Evolutionary conservation across 306 rosid species (phyloP).

Genomic region (Prinsepia uniflora): DNA sequence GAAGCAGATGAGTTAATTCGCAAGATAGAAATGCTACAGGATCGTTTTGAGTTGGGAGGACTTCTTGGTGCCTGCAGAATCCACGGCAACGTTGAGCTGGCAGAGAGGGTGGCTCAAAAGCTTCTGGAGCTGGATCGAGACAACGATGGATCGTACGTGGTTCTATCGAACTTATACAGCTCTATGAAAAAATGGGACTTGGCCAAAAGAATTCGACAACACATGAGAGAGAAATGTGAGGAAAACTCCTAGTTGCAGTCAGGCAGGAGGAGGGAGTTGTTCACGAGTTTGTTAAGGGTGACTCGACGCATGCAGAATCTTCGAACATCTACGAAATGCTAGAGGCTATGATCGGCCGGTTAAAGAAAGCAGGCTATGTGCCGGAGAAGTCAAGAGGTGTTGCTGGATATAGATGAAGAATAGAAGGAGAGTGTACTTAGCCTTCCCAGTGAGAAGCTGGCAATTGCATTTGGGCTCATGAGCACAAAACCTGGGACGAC

Average conservation of each 20-base stretch:
- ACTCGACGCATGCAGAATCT: slow-evolving; percentile 16
- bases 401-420: slow-evolving; percentile 27
- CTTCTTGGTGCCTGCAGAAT: slow-evolving; percentile 29
- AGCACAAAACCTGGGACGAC: slow-evolving; percentile 28
- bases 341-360: slow-evolving; percentile 22
- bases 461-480: slow-evolving; percentile 29
- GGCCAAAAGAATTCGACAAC: slow-evolving; percentile 12
- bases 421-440: slow-evolving; percentile 32
- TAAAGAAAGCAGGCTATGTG: slow-evolving; percentile 24
- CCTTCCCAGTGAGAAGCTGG: slow-evolving; percentile 32
- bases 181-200: slow-evolving; percentile 27
- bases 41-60: slow-evolving; percentile 17
- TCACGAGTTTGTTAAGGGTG: slow-evolving; percentile 27
- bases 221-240: slow-evolving; percentile 21
- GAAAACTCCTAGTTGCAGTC: slow-evolving; percentile 17
- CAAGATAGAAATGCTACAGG: slow-evolving; percentile 9
- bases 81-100: slow-evolving; percentile 24
- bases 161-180: slow-evolving; percentile 26
- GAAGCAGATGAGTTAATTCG: slow-evolving; percentile 22
- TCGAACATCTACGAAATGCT: slow-evolving; percentile 12
- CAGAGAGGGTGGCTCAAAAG: slow-evolving; percentile 26
- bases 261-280: slow-evolving; percentile 21
- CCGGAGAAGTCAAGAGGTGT: slow-evolving; percentile 23
- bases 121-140: slow-evolving; percentile 13
- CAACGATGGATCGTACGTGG: slow-evolving; percentile 20